Percentiles rank a stretch among this genome's conserved stretches.
Conservation (phyloP, 2,329 filamentous ascomycete species). For the Periconia digitata region DNA sequence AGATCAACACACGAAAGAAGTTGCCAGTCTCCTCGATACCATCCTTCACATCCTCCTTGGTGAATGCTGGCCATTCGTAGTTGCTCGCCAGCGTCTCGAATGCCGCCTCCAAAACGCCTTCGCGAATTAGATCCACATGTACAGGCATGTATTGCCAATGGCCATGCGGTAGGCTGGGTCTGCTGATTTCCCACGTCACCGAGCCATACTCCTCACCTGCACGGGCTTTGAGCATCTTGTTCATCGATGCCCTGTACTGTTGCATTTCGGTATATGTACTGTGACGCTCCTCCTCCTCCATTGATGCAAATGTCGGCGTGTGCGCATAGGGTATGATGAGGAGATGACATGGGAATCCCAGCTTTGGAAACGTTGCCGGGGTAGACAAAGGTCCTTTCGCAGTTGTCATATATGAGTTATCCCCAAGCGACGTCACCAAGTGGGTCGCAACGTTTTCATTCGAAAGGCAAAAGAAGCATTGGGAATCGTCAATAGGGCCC, state of each 20-base stretch:
- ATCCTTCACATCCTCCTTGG: conserved; percentile 43
- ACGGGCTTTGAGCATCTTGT: conserved; percentile 68
- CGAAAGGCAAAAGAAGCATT: conserved; percentile 94
- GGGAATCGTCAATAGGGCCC: conserved; percentile 58
- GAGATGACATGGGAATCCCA: conserved; percentile 81
- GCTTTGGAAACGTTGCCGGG: conserved; percentile 67
- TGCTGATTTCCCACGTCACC: conserved; percentile 91
- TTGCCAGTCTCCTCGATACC: conserved; percentile 52
- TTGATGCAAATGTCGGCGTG: conserved; percentile 70
- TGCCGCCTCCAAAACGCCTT: conserved; percentile 79
- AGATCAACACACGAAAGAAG: conserved; percentile 83
- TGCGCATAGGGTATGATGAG: conserved; percentile 90
- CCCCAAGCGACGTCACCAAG: conserved; percentile 85
- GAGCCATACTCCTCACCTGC: conserved; percentile 66
- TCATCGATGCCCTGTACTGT: conserved; percentile 73
- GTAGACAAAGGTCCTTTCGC: conserved; percentile 87
- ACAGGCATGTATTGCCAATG: conserved; percentile 94
- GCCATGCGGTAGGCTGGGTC: conserved; percentile 76
- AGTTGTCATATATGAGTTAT: conserved; percentile 84
- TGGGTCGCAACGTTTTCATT: conserved; percentile 83
- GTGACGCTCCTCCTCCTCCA: conserved; percentile 60
- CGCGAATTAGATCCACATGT: conserved; percentile 65
- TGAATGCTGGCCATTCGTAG: conserved; percentile 58
- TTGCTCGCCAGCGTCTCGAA: conserved; percentile 91
- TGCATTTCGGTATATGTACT: conserved; percentile 79